phyloP scores from a whole-genome alignment of 352 stramenopile species.

The Phytophthora fragariaefolia region DNA sequence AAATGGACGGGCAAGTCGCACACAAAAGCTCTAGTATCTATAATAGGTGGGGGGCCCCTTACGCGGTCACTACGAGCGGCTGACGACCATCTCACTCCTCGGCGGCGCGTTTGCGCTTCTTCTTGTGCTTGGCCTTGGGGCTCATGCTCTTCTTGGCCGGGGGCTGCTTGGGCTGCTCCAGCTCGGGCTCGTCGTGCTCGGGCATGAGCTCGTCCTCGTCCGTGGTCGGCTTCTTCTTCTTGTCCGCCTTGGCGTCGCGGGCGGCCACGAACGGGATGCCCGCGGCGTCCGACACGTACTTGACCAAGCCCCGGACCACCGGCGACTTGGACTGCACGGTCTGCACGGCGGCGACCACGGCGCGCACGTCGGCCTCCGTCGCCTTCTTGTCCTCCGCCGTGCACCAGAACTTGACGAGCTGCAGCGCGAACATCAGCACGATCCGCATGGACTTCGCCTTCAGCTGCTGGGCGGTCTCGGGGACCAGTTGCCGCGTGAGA shows the following conservation, averaged over 20 bases:
- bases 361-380: constrained; percentile 33
- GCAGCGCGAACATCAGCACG: constrained; percentile 66
- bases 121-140: constrained; percentile 50
- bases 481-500: constrained; percentile 51
- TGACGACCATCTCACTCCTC: constrained; percentile 37
- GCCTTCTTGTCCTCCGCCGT: constrained; percentile 29
- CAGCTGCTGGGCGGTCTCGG: constrained; percentile 49
- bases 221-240: constrained; percentile 29
- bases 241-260: constrained; percentile 34
- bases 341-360: constrained; percentile 52
- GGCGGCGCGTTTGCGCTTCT: constrained; percentile 65
- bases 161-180: constrained; percentile 17
- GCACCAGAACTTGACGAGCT: constrained; percentile 72
- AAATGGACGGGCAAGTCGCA: too few species aligned
- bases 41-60: constrained; percentile 43
- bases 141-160: constrained; percentile 25
- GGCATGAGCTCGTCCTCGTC: constrained; percentile 38
- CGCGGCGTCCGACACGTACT: constrained; percentile 59
- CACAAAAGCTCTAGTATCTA: constrained; percentile 51
- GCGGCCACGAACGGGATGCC: constrained; percentile 36
- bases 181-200: constrained; percentile 31
- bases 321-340: constrained; percentile 65
- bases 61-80: constrained; percentile 24
- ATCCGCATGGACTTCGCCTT: constrained; percentile 85
- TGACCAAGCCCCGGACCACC: constrained; percentile 77